Conservation (phyloP, 2,329 filamentous ascomycete species). For the Hyphodiscus sp. region DNA sequence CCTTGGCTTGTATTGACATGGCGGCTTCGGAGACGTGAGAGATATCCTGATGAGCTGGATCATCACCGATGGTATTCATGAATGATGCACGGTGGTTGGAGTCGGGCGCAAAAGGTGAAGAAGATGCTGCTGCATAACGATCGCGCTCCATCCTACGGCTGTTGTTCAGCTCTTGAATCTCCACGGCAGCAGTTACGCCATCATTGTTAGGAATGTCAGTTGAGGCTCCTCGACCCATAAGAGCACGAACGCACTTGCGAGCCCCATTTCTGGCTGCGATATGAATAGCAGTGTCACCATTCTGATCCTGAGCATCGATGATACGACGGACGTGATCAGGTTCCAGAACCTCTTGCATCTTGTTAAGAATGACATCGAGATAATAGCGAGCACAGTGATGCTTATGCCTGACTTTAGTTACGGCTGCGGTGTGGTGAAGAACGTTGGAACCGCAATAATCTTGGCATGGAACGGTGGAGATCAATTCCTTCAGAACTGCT, state of each 20-base stretch:
- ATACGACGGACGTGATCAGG: conserved; percentile 71
- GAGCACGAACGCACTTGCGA: conserved; percentile 78
- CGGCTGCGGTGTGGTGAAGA: conserved; percentile 89
- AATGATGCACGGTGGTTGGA: conserved; percentile 48
- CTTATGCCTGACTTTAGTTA: conserved; percentile 76
- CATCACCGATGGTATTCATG: conserved; percentile 33
- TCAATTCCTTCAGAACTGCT: conserved; percentile 72
- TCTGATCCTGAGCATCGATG: conserved; percentile 74
- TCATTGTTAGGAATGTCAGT: conserved; percentile 77
- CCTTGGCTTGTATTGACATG: conserved; percentile 61
- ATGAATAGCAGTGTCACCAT: conserved; percentile 81
- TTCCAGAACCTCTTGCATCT: conserved; percentile 70
- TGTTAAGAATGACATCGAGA: conserved; percentile 83
- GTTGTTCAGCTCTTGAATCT: conserved; percentile 71
- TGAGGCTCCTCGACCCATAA: conserved; percentile 72
- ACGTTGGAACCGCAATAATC: conserved; percentile 82
- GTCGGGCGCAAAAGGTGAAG: conserved; percentile 61
- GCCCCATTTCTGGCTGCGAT: conserved; percentile 75
- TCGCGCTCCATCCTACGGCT: conserved; percentile 41
- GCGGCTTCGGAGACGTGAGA: conserved; percentile 56
- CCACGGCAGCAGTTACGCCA: conserved; percentile 76
- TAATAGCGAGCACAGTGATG: conserved; percentile 90
- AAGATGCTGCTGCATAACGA: conserved; percentile 64
- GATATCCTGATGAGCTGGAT: conserved; percentile 10
- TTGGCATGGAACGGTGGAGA: conserved; percentile 67